Conservation (phyloP, 1,284 basidiomycete species). For the Rhodotorula mucilaginosa region DNA sequence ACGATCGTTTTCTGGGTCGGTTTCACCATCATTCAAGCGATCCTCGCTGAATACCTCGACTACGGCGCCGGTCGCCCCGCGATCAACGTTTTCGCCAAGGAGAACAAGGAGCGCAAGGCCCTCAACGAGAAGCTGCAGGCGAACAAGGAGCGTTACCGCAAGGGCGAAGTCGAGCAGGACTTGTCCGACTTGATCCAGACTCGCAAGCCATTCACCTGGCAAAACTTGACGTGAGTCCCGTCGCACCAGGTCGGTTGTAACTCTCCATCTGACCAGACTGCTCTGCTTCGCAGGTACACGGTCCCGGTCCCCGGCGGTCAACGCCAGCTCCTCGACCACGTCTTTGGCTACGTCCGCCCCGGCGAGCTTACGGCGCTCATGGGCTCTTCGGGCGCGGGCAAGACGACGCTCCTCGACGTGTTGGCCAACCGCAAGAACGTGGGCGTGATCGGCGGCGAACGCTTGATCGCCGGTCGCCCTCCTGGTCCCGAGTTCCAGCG, state of each 20-base stretch:
- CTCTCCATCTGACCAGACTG: neutral
- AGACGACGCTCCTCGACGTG: slow-evolving; percentile 62
- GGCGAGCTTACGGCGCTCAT: slow-evolving; percentile 69
- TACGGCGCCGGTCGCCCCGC: slow-evolving; percentile 43
- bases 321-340: slow-evolving; percentile 56
- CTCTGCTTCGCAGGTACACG: slow-evolving; percentile 48
- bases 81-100: slow-evolving; percentile 47
- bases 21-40: slow-evolving; percentile 45
- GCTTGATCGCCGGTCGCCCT: slow-evolving; percentile 70
- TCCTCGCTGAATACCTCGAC: slow-evolving; percentile 36
- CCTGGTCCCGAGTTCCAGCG: slow-evolving; percentile 72
- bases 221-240: slow-evolving; percentile 32
- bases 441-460: slow-evolving; percentile 73
- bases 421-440: slow-evolving; percentile 74
- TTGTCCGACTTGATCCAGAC: slow-evolving; percentile 37
- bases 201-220: slow-evolving; percentile 51
- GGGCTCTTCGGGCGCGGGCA: slow-evolving; percentile 70
- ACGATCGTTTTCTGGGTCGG: slow-evolving; percentile 47
- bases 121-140: slow-evolving; percentile 41
- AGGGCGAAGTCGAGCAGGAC: slow-evolving; percentile 42
- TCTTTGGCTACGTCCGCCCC: slow-evolving; percentile 69
- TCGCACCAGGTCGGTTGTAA: no score
- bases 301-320: slow-evolving; percentile 53
- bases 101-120: slow-evolving; percentile 44
- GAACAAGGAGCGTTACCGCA: slow-evolving; percentile 40